Evolutionary conservation across 768 basidiomycete species (phyloP).

Genomic region (Zangia roseola): DNA sequence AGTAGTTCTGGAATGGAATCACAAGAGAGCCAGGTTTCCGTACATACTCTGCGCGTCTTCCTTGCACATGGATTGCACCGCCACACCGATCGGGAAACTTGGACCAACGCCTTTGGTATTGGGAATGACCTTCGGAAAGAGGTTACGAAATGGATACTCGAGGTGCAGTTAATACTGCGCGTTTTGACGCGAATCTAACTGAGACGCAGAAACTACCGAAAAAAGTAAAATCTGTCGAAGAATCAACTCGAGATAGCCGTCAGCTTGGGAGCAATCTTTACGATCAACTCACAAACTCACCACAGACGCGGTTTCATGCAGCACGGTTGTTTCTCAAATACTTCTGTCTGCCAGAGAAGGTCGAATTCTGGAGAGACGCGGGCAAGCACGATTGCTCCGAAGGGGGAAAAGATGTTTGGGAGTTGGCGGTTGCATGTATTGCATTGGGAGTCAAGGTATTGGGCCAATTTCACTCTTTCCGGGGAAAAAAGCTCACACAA

Average conservation of each 20-base stretch:
- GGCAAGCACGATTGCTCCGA: not conserved
- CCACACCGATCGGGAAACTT: slow-evolving; percentile 2
- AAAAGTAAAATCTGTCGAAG: not conserved
- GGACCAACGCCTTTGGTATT: slow-evolving; percentile 30
- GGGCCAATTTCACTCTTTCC: not conserved
- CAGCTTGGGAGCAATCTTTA: slow-evolving; percentile 29
- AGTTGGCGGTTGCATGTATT: slow-evolving; percentile 56
- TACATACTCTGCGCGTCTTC: not conserved
- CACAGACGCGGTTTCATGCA: slow-evolving; percentile 66
- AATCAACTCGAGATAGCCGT: not conserved
- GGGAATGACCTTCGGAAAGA: slow-evolving; percentile 33
- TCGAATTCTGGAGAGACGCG: slow-evolving; percentile 7
- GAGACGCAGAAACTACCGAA: slow-evolving; percentile 9
- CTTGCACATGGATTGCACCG: not conserved
- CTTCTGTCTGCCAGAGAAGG: slow-evolving; percentile 39
- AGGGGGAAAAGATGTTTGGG: slow-evolving; percentile 47
- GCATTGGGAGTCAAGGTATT: slow-evolving; percentile 61
- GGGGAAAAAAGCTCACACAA: not conserved
- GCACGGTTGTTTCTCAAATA: slow-evolving; percentile 59
- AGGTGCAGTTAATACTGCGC: slow-evolving; percentile 28
- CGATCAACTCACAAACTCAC: slow-evolving; percentile 53
- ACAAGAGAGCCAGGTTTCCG: slow-evolving; percentile 18
- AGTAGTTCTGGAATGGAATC: slow-evolving; percentile 11
- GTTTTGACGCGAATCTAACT: not conserved
- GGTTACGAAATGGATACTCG: slow-evolving; percentile 46